phyloP scores from a whole-genome alignment of 768 basidiomycete genomes.

The Rubroboletus pulcherrimus region DNA sequence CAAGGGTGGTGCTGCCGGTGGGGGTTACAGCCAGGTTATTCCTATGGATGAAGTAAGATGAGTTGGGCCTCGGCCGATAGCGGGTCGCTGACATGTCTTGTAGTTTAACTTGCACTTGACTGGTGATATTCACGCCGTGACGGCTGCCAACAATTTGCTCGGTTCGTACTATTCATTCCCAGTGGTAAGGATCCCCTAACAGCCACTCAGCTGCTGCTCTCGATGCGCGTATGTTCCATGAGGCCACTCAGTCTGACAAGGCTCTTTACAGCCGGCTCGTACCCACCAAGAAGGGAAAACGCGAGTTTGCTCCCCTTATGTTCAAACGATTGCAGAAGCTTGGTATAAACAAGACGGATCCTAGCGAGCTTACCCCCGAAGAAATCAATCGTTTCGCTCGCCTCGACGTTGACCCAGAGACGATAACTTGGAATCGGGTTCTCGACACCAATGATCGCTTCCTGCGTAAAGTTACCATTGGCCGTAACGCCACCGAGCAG shows the following conservation, averaged over 20 bases:
- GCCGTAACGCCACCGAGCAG: constrained; percentile 86
- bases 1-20: constrained; percentile 98
- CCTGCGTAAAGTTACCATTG: constrained; percentile 89
- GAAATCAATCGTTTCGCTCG: constrained; percentile 89
- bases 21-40: constrained; percentile 98
- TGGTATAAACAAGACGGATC: constrained; percentile 91
- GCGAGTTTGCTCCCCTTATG: constrained; percentile 95
- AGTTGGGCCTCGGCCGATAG: background rate
- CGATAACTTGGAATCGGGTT: constrained; percentile 98
- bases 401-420: constrained; percentile 84
- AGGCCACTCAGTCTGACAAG: constrained; percentile 94
- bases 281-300: constrained; percentile 88
- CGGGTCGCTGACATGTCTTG: constrained; percentile 1
- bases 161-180: constrained; percentile 42
- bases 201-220: constrained; percentile 77
- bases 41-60: constrained; percentile 89
- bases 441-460: constrained; percentile 96
- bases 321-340: constrained; percentile 92
- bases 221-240: constrained; percentile 97
- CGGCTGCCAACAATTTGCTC: constrained; percentile 94
- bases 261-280: constrained; percentile 90
- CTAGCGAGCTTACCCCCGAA: constrained; percentile 87
- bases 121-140: constrained; percentile 96
- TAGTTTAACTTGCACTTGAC: constrained; percentile 95
- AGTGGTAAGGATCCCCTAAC: constrained; percentile 2